Evolutionary conservation across 768 basidiomycete genomes (phyloP), one percentile per base, ranked within the genome.

Genomic region (Cyclocybe aegerita): DNA sequence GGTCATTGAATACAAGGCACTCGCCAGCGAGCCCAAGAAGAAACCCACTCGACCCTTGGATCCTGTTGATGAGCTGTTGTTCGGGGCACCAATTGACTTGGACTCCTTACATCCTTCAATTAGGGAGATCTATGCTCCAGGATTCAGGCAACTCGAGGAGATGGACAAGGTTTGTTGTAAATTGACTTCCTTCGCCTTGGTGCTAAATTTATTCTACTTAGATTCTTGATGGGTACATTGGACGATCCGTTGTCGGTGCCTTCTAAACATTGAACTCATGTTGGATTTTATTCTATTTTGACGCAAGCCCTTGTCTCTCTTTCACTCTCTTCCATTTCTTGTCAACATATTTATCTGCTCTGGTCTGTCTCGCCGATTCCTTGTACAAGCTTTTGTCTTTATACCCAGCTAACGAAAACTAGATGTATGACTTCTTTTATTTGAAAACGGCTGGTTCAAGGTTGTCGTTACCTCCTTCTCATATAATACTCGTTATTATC

Each of bases 131-230:
- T 93, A 86, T 65, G 78, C 78, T 7, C 75, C 75, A 49, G 77
- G 82, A 33, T 86, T 91, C 65, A 85, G 82, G 59, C 80, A 86
- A 54, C 61, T 93, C 55, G 87, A 90, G 42, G 88, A 90, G 47
- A 82, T 88, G 75, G 90, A 93, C 65, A 81, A 85, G 80, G 90
- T 87, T 55, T 48, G 68, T 60, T 30, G 45, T 45, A 15, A 41
- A 34, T 29, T 29, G 34, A 16, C 9, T 37, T 16, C 32, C 0
- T 33, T 11, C 29, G 11, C 9, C 10, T 10, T 10, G 16, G 15
- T 39, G 15, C 31, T 47, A 7, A 46, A 31, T 39, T 36, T 48
- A 11, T 38, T 33, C 54, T 43, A 5, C 31, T 7, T 31, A 70
- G 67, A 54, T 69, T 40, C 60, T 70, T 39, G 67, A 70, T 57